Evolutionary conservation across 352 stramenopile species (phyloP).

Genomic region (Pseudoperonospora humuli): DNA sequence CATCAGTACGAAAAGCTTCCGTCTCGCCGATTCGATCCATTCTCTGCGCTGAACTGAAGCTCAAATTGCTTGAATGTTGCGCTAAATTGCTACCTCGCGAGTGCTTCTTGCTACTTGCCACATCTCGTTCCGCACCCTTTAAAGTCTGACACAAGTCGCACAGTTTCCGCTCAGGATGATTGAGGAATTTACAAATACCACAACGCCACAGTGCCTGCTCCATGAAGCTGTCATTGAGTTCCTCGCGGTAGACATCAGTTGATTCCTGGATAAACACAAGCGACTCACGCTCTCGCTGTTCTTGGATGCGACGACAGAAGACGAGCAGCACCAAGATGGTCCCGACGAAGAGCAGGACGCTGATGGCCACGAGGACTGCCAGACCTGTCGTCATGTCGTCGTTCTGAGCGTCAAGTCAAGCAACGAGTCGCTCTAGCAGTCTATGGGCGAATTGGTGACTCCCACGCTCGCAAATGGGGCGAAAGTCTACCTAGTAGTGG

Average conservation of each 20-base stretch:
- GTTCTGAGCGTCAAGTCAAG: not conserved
- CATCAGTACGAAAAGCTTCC: slow-evolving; percentile 33
- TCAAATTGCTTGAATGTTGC: slow-evolving; percentile 17
- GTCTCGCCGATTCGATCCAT: slow-evolving; percentile 42
- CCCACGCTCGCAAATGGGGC: no score
- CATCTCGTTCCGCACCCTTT: slow-evolving; percentile 42
- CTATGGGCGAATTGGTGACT: no score
- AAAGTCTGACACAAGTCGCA: slow-evolving; percentile 84
- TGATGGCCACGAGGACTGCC: slow-evolving; percentile 33
- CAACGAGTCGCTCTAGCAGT: no score
- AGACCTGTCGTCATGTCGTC: slow-evolving; percentile 24
- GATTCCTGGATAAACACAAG: slow-evolving; percentile 50
- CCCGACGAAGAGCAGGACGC: slow-evolving; percentile 36
- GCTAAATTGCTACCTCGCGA: slow-evolving; percentile 18
- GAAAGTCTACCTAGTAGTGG: no score
- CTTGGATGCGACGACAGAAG: slow-evolving; percentile 31
- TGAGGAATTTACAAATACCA: slow-evolving; percentile 84
- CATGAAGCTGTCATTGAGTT: slow-evolving; percentile 80
- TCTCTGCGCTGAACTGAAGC: slow-evolving; percentile 16
- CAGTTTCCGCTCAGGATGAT: slow-evolving; percentile 68
- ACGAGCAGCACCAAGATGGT: slow-evolving; percentile 36
- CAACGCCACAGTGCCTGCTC: slow-evolving; percentile 82
- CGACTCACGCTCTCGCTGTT: slow-evolving; percentile 31
- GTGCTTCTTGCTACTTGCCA: slow-evolving; percentile 29
- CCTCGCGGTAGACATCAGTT: slow-evolving; percentile 64